Base-by-base conservation (phyloP, 345 rosid species). In the Rhizophora apiculata region DNA sequence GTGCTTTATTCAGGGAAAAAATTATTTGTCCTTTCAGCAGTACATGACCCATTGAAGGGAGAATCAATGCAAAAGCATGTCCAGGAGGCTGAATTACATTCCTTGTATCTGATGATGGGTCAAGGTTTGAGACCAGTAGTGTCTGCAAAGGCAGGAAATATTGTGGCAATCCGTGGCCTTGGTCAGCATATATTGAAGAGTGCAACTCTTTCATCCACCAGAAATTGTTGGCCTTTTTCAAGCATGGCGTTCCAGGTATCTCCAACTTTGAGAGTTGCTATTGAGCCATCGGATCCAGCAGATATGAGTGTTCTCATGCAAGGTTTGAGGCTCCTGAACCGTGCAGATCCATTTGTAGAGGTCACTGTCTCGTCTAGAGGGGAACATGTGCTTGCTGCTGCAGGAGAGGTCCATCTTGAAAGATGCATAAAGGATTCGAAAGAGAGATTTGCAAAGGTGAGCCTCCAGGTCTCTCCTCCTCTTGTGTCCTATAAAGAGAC, bases 81-180 rank as follows among this genome's bases (percentile, higher is more conserved):
- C 65, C 97, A 92, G 78, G 92, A 85, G 80, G 97, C 96, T 61
- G 92, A 87, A 74, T 73, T 94, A 63, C 95, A 89, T 27, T 89
- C 96, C 8, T 76, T 91, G 36, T 94, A 94, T 87, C 81, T 94
- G 68, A 94, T 92, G 98, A 94, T 92, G 97, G 96, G 98, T 67
- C 97, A 94, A 76, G 96, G 95, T 51, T 77, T 94, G 72, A 88
- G 62, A 72, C 96, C 93, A 1, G 93, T 92, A 29, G 78, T 87
- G 22, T 83, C 81, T 66, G 98, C 88, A 11, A 86, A 84, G 81
- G 96, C 98, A 22, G 97, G 97, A 62, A 86, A 88, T 76, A 66
- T 94, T 72, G 96, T 94, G 62, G 97, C 98, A 1, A 91, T 94
- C 73, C 86, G 84, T 66, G 97, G 98, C 43, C 97, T 91, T 21